Base-by-base conservation (phyloP, 139 green algal genomes). In the Chlamydomonas eustigma region DNA sequence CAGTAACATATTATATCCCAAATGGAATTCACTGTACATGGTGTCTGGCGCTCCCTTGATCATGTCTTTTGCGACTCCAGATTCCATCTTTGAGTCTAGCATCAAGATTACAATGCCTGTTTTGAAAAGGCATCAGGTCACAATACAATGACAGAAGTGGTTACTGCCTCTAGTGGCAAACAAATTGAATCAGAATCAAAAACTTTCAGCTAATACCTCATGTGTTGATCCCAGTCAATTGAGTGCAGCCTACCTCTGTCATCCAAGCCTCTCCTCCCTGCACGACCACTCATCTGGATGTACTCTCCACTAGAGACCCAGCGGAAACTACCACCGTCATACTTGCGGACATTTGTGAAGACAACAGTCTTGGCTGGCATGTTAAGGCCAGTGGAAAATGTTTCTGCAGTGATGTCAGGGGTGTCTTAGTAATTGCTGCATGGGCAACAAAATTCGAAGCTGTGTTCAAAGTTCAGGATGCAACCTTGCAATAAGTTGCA, bases 351-450 rank as follows among this genome's bases (percentile, higher is more conserved):
- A 38, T 88, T 85, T 0, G 91, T 96, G 86, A 99, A 99, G n/a
- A 98, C 83, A 25, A 97, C 92, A 1, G 94, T 97, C 66, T 83
- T 85, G 18, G 95, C 96, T 0, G 96, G 96, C 96, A 99, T 99
- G 91, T 99, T 99, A 32, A 99, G 81, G 8, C 96, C 96, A 92
- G 97, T 98, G 64, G 95, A 91, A 87, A 99, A 98, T 8, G 94
- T 98, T 85, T 97, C 93, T 68, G 52, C 18, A 68, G 6, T 6
- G 22, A 28, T 8, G 52, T 6, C 32, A 68, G 8, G 52, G n/a
- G 34, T 4, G 52, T 58, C 12, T 18, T 28, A 58, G 44, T n/a
- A n/a, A n/a, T n/a, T n/a, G n/a, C n/a, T n/a, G n/a, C n/a, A n/a
- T n/a, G n/a, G n/a, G n/a, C n/a, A n/a, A n/a, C n/a, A n/a, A n/a